phyloP scores from a whole-genome alignment of 805 yeast genomes.

The Teunomyces barrocoloradensis region DNA sequence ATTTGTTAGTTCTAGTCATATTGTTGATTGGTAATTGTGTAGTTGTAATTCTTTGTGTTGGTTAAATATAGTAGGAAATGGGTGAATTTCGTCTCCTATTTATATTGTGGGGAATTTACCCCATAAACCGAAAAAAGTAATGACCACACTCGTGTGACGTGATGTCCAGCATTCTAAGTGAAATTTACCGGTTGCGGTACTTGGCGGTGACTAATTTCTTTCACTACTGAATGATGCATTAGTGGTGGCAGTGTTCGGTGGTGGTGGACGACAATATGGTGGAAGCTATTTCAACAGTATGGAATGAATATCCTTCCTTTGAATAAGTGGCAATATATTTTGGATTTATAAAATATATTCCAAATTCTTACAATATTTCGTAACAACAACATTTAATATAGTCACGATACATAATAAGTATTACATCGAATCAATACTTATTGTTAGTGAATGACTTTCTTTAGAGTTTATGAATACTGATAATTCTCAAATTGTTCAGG shows the following conservation, averaged over 20 bases:
- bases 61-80: neutral
- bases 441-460: too few relatives aligned
- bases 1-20: slow-evolving; percentile 80
- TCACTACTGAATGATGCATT: neutral
- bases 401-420: too few relatives aligned
- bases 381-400: too few relatives aligned
- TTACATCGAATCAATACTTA: too few relatives aligned
- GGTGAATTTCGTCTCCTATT: neutral
- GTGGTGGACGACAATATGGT: too few relatives aligned
- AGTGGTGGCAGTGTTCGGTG: neutral
- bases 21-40: slow-evolving; percentile 5
- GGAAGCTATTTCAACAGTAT: too few relatives aligned
- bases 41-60: neutral
- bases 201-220: neutral
- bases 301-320: too few relatives aligned
- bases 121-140: neutral
- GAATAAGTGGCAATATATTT: too few relatives aligned
- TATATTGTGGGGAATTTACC: slow-evolving; percentile 5
- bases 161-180: neutral
- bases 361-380: too few relatives aligned
- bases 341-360: too few relatives aligned
- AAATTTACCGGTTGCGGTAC: neutral
- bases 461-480: too few relatives aligned
- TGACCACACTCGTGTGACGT: slow-evolving; percentile 3
- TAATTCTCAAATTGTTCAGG: too few relatives aligned